Conservation (phyloP, 306 rosid species). For the Prunus mume region DNA sequence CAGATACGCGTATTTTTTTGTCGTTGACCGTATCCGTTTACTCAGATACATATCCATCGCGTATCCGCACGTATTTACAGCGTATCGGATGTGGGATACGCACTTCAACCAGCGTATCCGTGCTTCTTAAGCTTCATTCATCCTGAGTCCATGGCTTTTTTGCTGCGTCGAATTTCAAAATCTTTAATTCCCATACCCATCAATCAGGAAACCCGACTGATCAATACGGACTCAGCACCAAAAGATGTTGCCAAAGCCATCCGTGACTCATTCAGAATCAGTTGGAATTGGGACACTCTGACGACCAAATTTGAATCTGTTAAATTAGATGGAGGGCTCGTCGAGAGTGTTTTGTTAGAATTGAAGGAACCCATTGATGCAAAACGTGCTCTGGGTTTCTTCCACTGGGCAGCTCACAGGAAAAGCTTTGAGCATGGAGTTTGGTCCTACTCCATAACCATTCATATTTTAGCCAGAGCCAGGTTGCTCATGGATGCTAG, state of each 20-base stretch:
- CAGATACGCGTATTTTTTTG: too few relatives aligned
- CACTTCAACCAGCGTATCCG: too few relatives aligned
- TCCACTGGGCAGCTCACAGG: slow-evolving; percentile 65
- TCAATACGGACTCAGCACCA: slow-evolving; percentile 18
- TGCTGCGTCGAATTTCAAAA: slow-evolving; percentile 10
- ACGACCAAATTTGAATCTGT: slow-evolving; percentile 36
- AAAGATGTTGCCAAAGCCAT: slow-evolving; percentile 25
- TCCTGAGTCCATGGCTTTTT: not conserved
- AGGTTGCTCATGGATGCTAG: slow-evolving; percentile 53
- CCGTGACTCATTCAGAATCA: slow-evolving; percentile 43
- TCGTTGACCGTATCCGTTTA: too few relatives aligned
- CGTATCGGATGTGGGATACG: too few relatives aligned
- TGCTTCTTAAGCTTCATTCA: not conserved
- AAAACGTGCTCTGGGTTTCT: slow-evolving; percentile 63
- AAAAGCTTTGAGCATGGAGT: slow-evolving; percentile 45
- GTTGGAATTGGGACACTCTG: slow-evolving; percentile 56
- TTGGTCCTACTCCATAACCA: slow-evolving; percentile 47
- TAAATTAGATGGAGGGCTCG: slow-evolving; percentile 35
- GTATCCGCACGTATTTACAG: too few relatives aligned
- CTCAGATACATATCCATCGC: too few relatives aligned
- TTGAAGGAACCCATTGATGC: slow-evolving; percentile 62
- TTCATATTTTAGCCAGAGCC: slow-evolving; percentile 54
- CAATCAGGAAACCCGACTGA: slow-evolving; percentile 10
- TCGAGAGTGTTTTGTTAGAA: slow-evolving; percentile 42
- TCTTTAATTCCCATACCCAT: slow-evolving; percentile 1